Percentiles rank a stretch among this genome's conserved stretches.
Evolutionary conservation across 345 rosid genomes (phyloP).

Genomic region (Reutealis trisperma): DNA sequence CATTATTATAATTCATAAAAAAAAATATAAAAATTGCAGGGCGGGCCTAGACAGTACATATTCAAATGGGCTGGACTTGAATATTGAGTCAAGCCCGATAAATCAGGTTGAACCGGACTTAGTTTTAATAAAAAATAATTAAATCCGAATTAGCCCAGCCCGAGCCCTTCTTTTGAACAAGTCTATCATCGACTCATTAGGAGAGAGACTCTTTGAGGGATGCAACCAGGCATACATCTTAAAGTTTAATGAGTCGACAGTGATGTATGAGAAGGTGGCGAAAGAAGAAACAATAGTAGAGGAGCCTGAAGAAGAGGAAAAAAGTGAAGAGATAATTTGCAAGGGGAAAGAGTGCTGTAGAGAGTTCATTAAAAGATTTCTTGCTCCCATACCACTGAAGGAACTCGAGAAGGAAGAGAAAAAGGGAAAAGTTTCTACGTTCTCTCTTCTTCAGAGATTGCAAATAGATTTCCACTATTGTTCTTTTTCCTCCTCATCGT

Average conservation of each 20-base stretch:
- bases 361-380: slow-evolving; percentile 66
- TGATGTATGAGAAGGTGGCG: slow-evolving; percentile 31
- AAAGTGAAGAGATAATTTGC: slow-evolving; percentile 37
- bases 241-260: slow-evolving; percentile 52
- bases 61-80: no score
- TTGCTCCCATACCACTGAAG: slow-evolving; percentile 54
- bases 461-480: slow-evolving; percentile 65
- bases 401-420: slow-evolving; percentile 54
- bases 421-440: slow-evolving; percentile 37
- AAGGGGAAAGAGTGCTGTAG: slow-evolving; percentile 56
- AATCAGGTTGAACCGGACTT: no score
- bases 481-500: slow-evolving; percentile 2
- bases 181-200: slow-evolving; percentile 59
- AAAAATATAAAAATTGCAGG: no score
- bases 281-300: slow-evolving; percentile 8
- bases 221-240: slow-evolving; percentile 59
- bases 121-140: no score
- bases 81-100: no score
- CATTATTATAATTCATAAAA: no score
- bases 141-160: no score
- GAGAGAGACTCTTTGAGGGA: slow-evolving; percentile 61
- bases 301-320: slow-evolving; percentile 2
- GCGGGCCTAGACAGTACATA: no score
- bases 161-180: no score
- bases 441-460: slow-evolving; percentile 47